phyloP scores from a whole-genome alignment of 1,284 basidiomycete genomes.

The Neolentinus lepideus region DNA sequence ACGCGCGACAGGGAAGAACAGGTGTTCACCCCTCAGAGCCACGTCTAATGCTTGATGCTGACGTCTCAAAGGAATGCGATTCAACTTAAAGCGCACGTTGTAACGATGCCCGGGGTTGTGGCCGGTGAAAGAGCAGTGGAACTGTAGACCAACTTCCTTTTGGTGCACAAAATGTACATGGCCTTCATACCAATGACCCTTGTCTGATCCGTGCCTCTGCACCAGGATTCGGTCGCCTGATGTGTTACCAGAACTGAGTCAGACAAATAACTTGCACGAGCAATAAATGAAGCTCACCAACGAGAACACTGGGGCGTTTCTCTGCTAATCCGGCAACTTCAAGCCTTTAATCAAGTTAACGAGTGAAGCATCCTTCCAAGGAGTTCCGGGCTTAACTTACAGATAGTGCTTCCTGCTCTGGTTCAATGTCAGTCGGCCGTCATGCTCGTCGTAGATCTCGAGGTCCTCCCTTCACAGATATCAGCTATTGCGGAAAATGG shows the following conservation, averaged over 20 bases:
- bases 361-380: neutral
- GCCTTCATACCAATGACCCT: slow-evolving; percentile 48
- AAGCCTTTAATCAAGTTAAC: slow-evolving; percentile 29
- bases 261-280: neutral
- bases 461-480: slow-evolving; percentile 39
- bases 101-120: slow-evolving; percentile 21
- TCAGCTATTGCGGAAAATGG: neutral
- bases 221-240: slow-evolving; percentile 51
- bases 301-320: slow-evolving; percentile 54
- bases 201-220: slow-evolving; percentile 26
- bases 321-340: slow-evolving; percentile 56
- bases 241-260: neutral
- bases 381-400: slow-evolving; percentile 24
- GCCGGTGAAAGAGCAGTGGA: slow-evolving; percentile 36
- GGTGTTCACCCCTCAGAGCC: slow-evolving; percentile 27
- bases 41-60: slow-evolving; percentile 52
- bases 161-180: slow-evolving; percentile 46
- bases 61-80: slow-evolving; percentile 41
- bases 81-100: slow-evolving; percentile 48
- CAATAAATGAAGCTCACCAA: no score
- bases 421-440: slow-evolving; percentile 24
- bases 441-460: slow-evolving; percentile 45
- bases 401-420: slow-evolving; percentile 30
- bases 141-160: slow-evolving; percentile 44
- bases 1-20: slow-evolving; percentile 31